Evolutionary conservation across 2,329 filamentous ascomycete genomes (phyloP), one percentile per base, ranked within the genome.

Genomic region (Trichoderma koningii): DNA sequence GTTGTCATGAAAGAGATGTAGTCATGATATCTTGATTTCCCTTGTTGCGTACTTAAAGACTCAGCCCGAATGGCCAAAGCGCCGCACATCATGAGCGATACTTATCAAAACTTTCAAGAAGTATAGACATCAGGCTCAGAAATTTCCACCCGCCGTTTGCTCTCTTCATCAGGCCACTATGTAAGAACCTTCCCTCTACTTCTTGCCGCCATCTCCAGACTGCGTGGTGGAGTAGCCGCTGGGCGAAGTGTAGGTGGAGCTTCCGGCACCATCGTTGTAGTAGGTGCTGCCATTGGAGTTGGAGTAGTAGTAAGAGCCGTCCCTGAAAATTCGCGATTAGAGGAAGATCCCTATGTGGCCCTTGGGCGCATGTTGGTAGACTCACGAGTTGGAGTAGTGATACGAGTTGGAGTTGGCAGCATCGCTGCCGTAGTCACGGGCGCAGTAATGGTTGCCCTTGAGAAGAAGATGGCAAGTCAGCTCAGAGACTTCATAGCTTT

Each of bases 281-380:
- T 91, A 91, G 45, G 85, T 88, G 72, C 85, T 89, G 15, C 87
- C 87, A 68, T 89, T 83, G 52, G 87, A 77, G 77, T 91, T 91
- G 73, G 83, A 85, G 77, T 91, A 91, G 79, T 91, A 90, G 81
- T 91, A 91, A 1, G 87, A 89, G 44, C 88, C 87, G 70, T 90
- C 72, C 23, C 83, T 85, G 59, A 7, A 6, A 41, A 23, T 28
- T 30, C 23, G 9, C 15, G 15, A n/a, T 7, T 7, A 45, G 59
- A 7, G 3, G 14, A 7, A 2, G 19, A 3, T 21, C 15, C 17
- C 30, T 30, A 23, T 28, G 2, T n/a, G 14, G 10, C 7, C 4
- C 4, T 28, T 50, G 3, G 21, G 21, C 3, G 38, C 12, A n/a
- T 38, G 34, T 41, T 12, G 30, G 5, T 10, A 45, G 56, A 74